Conservation (phyloP, 1,284 basidiomycete species). For the Ustilago curta region DNA sequence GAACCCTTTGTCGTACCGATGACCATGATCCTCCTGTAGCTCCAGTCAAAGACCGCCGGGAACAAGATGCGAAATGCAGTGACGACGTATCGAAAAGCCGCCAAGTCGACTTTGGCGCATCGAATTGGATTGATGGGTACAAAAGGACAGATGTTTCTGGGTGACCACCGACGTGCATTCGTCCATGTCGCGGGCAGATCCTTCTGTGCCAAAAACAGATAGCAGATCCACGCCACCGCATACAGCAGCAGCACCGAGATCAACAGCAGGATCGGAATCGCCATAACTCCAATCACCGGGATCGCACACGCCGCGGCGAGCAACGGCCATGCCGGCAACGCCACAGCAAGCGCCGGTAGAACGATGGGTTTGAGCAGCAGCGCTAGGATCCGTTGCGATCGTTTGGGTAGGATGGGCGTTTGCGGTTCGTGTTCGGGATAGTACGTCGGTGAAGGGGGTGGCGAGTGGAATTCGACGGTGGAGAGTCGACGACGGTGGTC, state of each 20-base stretch:
- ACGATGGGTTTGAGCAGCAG: conserved; percentile 50
- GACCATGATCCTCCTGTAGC: conserved; percentile 63
- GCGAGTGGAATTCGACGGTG: conserved; percentile 18
- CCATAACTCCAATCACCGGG: conserved; percentile 60
- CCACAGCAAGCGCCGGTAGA: conserved; percentile 52
- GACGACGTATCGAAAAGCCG: conserved; percentile 53
- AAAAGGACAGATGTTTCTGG: conserved; percentile 50
- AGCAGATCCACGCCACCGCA: conserved; percentile 66
- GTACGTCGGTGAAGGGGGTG: conserved; percentile 42
- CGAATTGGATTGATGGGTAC: conserved; percentile 64
- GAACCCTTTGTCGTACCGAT: conserved; percentile 63
- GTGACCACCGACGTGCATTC: conserved; percentile 25
- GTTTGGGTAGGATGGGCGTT: conserved; percentile 33
- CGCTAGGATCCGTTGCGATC: conserved; percentile 43
- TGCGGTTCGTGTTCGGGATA: conserved; percentile 36
- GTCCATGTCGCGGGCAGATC: conserved; percentile 56
- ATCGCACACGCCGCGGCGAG: conserved; percentile 57
- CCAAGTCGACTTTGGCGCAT: conserved; percentile 64
- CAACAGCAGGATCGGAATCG: conserved; percentile 66
- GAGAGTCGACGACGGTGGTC: conserved; percentile 21
- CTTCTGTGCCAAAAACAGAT: conserved; percentile 66
- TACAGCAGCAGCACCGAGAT: conserved; percentile 65
- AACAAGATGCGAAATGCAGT: conserved; percentile 56
- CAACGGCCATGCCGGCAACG: conserved; percentile 59
- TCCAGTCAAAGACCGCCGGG: conserved; percentile 64